Percentiles rank a stretch among this genome's conserved stretches.
phyloP scores from a whole-genome alignment of 2,329 filamentous ascomycete species.

The Chaetomium sp. region DNA sequence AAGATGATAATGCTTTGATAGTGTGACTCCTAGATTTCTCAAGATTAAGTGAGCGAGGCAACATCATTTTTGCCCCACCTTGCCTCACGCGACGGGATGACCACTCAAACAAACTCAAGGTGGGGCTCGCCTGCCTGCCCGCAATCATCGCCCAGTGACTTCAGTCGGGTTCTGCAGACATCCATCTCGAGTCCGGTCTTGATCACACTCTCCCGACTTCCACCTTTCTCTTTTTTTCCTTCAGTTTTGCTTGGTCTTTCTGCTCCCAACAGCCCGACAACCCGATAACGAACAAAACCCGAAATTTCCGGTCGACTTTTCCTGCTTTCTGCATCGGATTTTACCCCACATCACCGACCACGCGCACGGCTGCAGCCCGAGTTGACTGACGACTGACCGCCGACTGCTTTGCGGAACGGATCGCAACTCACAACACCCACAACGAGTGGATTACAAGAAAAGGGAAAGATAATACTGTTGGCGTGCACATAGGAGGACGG shows the following conservation, averaged over 20 bases:
- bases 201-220: background rate
- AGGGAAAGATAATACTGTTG: background rate
- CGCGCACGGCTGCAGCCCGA: constrained; percentile 1
- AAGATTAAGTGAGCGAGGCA: background rate
- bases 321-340: background rate
- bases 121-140: constrained; percentile 5
- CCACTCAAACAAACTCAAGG: background rate
- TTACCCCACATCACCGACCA: background rate
- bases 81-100: background rate
- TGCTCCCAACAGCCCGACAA: too few relatives aligned
- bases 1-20: too few relatives aligned
- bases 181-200: background rate
- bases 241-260: background rate
- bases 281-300: too few relatives aligned
- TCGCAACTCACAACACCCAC: background rate
- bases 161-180: constrained; percentile 7
- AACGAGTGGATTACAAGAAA: background rate
- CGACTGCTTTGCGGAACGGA: background rate
- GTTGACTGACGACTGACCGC: background rate
- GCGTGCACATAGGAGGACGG: background rate
- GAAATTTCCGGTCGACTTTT: background rate
- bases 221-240: background rate
- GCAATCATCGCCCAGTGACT: background rate
- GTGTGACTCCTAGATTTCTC: background rate
- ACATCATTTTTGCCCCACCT: background rate